These are phyloP conservation scores for Endocladia muricata DNA, from an alignment of 31 red algal species.

Conservation along the genomic window DNA sequence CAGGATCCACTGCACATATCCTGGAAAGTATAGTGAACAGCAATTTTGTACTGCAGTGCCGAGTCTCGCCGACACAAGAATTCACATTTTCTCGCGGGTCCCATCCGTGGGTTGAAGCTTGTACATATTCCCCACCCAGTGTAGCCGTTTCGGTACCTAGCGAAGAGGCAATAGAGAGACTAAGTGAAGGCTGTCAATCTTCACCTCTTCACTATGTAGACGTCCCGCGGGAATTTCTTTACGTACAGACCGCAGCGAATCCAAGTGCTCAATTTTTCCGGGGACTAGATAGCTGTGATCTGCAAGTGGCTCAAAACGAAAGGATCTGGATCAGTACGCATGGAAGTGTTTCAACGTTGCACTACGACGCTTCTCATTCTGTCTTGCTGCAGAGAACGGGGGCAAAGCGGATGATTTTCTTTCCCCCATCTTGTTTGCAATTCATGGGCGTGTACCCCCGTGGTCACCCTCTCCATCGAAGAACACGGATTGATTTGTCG, in stretches of 20 bases:
- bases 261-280: conserved; percentile 10
- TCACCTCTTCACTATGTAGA: conserved; percentile 17
- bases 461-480: conserved; percentile 73
- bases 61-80: conserved; percentile 37
- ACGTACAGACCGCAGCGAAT: conserved; percentile 44
- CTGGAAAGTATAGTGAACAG: conserved; percentile 7
- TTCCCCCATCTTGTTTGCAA: conserved; percentile 36
- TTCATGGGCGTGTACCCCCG: conserved; percentile 58
- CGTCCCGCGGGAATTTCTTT: conserved; percentile 18
- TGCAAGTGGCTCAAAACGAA: conserved; percentile 42
- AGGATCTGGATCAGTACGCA: conserved; percentile 70
- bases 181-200: neutral
- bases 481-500: conserved; percentile 36
- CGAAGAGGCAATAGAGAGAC: conserved; percentile 21
- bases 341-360: conserved; percentile 65
- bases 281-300: neutral
- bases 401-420: conserved; percentile 69
- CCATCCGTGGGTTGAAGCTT: conserved; percentile 37
- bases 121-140: conserved; percentile 48
- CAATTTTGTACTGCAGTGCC: conserved; percentile 22
- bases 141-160: conserved; percentile 1
- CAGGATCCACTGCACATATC: neutral
- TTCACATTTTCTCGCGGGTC: conserved; percentile 60
- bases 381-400: conserved; percentile 49
- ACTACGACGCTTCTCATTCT: conserved; percentile 68